phyloP scores from a whole-genome alignment of 441 rosid genomes.

The Populus hybrid region DNA sequence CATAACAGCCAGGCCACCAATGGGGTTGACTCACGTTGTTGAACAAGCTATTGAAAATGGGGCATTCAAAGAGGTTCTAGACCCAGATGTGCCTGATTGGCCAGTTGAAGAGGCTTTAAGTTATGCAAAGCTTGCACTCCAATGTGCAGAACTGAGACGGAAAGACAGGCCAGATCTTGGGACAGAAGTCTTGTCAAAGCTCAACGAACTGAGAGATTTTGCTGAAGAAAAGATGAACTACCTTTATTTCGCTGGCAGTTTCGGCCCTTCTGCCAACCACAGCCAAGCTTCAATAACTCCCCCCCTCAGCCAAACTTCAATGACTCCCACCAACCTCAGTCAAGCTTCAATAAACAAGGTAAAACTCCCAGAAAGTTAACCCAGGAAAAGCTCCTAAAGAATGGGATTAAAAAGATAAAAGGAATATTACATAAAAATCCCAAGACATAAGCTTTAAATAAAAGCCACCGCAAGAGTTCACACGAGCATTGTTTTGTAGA shows the following conservation, averaged over 20 bases:
- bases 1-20: slow-evolving; percentile 44
- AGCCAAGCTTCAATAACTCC: slow-evolving; percentile 28
- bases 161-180: slow-evolving; percentile 41
- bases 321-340: background rate
- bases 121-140: slow-evolving; percentile 34
- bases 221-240: slow-evolving; percentile 15
- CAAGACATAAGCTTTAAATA: background rate
- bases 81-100: slow-evolving; percentile 42
- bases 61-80: slow-evolving; percentile 29
- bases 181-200: slow-evolving; percentile 22
- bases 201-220: slow-evolving; percentile 22
- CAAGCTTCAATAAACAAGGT: slow-evolving; percentile 23
- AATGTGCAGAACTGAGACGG: slow-evolving; percentile 41
- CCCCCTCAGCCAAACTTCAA: background rate
- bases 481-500: background rate
- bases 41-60: slow-evolving; percentile 35
- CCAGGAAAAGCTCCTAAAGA: background rate
- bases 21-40: slow-evolving; percentile 45
- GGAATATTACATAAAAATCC: background rate
- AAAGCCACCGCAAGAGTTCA: background rate
- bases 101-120: slow-evolving; percentile 36
- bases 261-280: slow-evolving; percentile 8
- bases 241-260: background rate
- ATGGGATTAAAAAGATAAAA: background rate
- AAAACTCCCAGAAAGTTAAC: background rate